Evolutionary conservation across 2,329 filamentous ascomycete species (phyloP).

Genomic region (Thielaviopsis punctulata): DNA sequence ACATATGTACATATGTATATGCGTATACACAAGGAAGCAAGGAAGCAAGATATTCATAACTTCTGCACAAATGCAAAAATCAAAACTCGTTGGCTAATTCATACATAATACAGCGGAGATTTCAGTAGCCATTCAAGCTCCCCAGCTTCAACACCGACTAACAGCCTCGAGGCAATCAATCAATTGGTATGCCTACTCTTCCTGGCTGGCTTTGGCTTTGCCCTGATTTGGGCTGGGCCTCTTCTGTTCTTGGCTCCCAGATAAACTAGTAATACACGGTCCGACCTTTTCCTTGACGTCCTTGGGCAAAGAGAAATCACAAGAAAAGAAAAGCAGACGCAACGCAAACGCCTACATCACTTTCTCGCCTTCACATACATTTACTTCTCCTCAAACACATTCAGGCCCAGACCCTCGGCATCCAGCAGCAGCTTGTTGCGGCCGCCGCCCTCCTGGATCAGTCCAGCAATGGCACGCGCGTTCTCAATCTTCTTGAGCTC

Average conservation of each 20-base stretch:
- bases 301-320: background rate
- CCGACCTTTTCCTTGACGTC: background rate
- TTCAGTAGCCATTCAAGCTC: conserved; percentile 6
- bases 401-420: conserved; percentile 75
- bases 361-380: no score
- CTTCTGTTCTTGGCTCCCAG: conserved; percentile 31
- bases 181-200: background rate
- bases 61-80: background rate
- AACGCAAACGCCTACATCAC: background rate
- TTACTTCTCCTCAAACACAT: conserved; percentile 44
- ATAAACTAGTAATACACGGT: conserved; percentile 6
- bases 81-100: background rate
- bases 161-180: background rate
- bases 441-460: conserved; percentile 70
- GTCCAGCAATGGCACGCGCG: conserved; percentile 69
- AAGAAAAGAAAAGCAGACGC: no score
- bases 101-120: conserved; percentile 12
- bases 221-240: background rate
- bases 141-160: background rate
- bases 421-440: conserved; percentile 92
- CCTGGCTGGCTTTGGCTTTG: background rate
- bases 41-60: background rate
- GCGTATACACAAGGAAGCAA: no score
- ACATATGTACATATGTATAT: no score
- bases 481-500: conserved; percentile 98